Conservation (phyloP, 805 yeast genomes). For the Yamadazyma sp. region DNA sequence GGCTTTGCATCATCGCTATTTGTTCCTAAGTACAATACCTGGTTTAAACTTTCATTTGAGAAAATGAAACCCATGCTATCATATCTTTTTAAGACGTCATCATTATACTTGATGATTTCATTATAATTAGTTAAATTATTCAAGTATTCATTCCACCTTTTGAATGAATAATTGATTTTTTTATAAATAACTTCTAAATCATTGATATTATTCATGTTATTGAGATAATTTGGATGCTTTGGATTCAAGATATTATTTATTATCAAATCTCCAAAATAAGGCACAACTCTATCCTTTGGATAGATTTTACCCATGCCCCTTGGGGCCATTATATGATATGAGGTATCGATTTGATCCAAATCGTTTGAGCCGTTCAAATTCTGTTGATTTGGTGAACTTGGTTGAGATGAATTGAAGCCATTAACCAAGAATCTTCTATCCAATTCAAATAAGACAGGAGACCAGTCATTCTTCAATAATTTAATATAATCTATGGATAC, state of each 20-base stretch:
- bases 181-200: conserved; percentile 65
- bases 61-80: conserved; percentile 42
- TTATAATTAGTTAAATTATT: conserved; percentile 44
- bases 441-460: conserved; percentile 85
- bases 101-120: conserved; percentile 37
- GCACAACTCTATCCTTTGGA: conserved; percentile 75
- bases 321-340: conserved; percentile 77
- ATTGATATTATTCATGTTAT: conserved; percentile 31
- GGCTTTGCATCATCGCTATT: conserved; percentile 28
- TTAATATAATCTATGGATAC: conserved; percentile 60
- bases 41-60: conserved; percentile 42
- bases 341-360: conserved; percentile 31
- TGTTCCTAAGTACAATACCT: conserved; percentile 39
- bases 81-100: conserved; percentile 37
- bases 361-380: neutral
- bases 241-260: conserved; percentile 36
- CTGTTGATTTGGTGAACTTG: conserved; percentile 9
- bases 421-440: conserved; percentile 65
- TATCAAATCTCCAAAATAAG: conserved; percentile 85
- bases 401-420: conserved; percentile 23
- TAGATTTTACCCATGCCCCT: conserved; percentile 79
- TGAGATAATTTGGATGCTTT: conserved; percentile 2
- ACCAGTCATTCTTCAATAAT: conserved; percentile 78
- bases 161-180: conserved; percentile 67
- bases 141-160: conserved; percentile 79